Evolutionary conservation across 2,329 filamentous ascomycete species (phyloP), one percentile per base, ranked within the genome.

Genomic region (Hysterium pulicare): DNA sequence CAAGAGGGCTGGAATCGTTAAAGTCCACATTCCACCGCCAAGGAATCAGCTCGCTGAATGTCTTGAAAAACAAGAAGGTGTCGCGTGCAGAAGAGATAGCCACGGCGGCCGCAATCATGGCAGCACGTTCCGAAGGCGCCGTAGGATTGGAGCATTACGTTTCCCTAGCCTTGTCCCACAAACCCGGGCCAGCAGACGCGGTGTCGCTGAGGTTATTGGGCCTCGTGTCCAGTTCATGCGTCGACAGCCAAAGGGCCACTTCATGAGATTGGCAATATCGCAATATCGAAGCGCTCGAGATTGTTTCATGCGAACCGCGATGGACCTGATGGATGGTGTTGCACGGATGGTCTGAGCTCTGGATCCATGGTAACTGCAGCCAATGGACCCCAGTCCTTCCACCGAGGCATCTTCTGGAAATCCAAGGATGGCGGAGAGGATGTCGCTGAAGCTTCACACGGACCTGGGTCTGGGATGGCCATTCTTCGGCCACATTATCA

Each of bases 271-370:
- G 42, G 42, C 47, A 43, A 52, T 41, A 41, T 34, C 23, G 38
- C 15, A 31, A 41, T 28, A 28, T 28, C 13, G 24, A n/a, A 13
- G 24, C 7, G 24, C 8, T 28, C 8, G 24, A 51, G 54, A 48
- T 57, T 51, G 51, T 55, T 53, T 57, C 45, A 56, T 57, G 57
- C 54, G 38, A 44, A 51, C 50, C 51, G 42, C 38, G 45, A 22
- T 22, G 6, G 24, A 28, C 24, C 38, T 41, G 47, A 16, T 33
- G 8, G 13, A 51, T 57, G 54, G 52, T 57, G 58, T 56, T 55
- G 55, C 56, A 54, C 48, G 43, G 54, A 50, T 52, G 50, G 55
- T 60, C 49, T 54, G 50, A 56, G 57, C 53, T 19, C 22, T n/a
- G n/a, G 16, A 13, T 20, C 13, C 32, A 34, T 26, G 35, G n/a